Evolutionary conservation across 164 flowering plant species (phyloP).

Genomic region (Sedum album): DNA sequence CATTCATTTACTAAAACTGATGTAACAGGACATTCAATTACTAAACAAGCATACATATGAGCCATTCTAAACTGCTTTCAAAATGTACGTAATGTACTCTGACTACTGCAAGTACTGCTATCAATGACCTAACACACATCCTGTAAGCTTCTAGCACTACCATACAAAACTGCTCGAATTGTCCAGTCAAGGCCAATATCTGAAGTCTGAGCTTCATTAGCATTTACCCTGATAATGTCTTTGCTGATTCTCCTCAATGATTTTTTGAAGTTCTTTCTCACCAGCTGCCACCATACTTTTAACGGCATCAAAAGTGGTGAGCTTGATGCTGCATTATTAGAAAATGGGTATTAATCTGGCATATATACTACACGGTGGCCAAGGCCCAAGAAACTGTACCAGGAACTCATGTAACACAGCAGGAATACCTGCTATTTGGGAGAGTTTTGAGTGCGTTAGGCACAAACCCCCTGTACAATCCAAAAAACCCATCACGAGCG

Average conservation of each 20-base stretch:
- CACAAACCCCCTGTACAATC: slow-evolving; percentile 15
- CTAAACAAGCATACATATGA: too few relatives aligned
- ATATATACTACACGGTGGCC: background rate
- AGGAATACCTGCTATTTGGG: slow-evolving; percentile 15
- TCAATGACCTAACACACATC: background rate
- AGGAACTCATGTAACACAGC: background rate
- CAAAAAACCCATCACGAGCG: slow-evolving; percentile 12
- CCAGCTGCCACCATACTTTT: slow-evolving; percentile 61
- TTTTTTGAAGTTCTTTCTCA: slow-evolving; percentile 63
- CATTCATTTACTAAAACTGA: too few relatives aligned
- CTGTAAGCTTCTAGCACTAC: background rate
- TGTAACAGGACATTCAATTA: too few relatives aligned
- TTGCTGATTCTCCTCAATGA: slow-evolving; percentile 55
- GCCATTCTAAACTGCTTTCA: too few relatives aligned
- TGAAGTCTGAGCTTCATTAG: slow-evolving; percentile 1
- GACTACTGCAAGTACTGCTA: background rate
- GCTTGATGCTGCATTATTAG: slow-evolving; percentile 67
- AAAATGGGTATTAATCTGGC: background rate
- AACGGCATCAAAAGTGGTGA: slow-evolving; percentile 67
- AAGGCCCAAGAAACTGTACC: background rate
- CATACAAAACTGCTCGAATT: slow-evolving; percentile 5
- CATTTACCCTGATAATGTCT: slow-evolving; percentile 19
- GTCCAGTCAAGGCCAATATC: background rate
- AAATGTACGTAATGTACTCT: too few relatives aligned
- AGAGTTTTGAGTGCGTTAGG: slow-evolving; percentile 14